Evolutionary conservation across 495 filamentous ascomycete genomes (phyloP).

Genomic region (Lasiosphaeris hirsuta): DNA sequence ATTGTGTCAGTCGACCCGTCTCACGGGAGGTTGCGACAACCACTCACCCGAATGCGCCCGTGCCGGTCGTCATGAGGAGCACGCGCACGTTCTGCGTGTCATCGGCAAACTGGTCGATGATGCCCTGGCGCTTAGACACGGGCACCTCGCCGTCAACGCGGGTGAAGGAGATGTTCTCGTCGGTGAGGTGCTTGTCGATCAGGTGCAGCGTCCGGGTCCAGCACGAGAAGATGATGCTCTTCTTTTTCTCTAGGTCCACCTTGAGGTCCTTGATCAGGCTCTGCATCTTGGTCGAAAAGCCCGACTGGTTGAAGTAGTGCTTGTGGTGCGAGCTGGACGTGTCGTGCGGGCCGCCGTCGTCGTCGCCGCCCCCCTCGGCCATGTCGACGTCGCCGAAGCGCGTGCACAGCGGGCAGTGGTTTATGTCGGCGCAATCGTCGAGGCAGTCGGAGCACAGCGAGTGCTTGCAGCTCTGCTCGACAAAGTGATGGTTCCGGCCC

Average conservation of each 20-base stretch:
- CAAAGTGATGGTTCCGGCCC: conserved; percentile 13
- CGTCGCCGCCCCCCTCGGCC: not conserved
- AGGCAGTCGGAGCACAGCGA: conserved; percentile 32
- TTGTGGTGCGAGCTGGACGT: conserved; percentile 8
- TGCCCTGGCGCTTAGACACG: conserved; percentile 35
- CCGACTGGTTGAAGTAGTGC: conserved; percentile 13
- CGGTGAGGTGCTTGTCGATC: conserved; percentile 22
- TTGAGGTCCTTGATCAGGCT: conserved; percentile 10
- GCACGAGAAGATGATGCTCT: conserved; percentile 50
- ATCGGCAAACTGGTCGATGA: conserved; percentile 11
- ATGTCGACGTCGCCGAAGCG: conserved; percentile 1
- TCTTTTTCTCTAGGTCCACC: not conserved
- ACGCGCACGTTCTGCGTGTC: conserved; percentile 21
- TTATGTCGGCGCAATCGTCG: conserved; percentile 9
- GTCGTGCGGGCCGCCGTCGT: not conserved
- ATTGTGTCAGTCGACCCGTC: not conserved
- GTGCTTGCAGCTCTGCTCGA: conserved; percentile 29
- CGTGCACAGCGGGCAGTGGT: conserved; percentile 21
- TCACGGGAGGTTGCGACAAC: not conserved
- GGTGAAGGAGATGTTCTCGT: conserved; percentile 26
- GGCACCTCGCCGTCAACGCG: conserved; percentile 24
- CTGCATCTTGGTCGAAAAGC: conserved; percentile 16
- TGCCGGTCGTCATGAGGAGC: conserved; percentile 53
- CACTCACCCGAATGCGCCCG: conserved; percentile 48
- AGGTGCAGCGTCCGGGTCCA: conserved; percentile 48